Percentiles rank a stretch among this genome's conserved stretches.
phyloP scores from a whole-genome alignment of 1,284 basidiomycete species.

The Rhizopogon parksii region DNA sequence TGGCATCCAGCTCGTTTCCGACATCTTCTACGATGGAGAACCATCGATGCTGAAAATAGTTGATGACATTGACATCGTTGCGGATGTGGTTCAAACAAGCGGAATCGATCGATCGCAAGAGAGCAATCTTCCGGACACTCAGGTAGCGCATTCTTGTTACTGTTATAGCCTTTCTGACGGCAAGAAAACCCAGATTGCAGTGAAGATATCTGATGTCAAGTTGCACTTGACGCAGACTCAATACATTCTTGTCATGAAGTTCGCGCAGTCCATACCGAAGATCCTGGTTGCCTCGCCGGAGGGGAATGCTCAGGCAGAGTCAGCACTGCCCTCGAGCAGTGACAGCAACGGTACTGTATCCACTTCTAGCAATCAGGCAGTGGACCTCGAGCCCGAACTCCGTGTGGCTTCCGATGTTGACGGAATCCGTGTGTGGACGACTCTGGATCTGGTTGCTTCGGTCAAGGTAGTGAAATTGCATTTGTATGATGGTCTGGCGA shows the following conservation, averaged over 20 bases:
- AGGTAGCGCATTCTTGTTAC: conserved; percentile 37
- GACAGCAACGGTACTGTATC: conserved; percentile 4
- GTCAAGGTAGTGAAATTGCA: conserved; percentile 82
- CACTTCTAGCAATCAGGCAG: conserved; percentile 10
- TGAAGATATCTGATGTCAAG: conserved; percentile 87
- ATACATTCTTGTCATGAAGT: conserved; percentile 69
- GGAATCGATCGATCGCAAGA: conserved; percentile 45
- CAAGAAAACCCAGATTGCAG: conserved; percentile 44
- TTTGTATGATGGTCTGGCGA: conserved; percentile 75
- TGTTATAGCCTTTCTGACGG: conserved; percentile 5
- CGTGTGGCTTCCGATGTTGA: conserved; percentile 20
- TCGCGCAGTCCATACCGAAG: conserved; percentile 72
- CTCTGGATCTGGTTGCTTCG: conserved; percentile 72
- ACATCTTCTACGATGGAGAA: conserved; percentile 45
- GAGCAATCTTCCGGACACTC: conserved; percentile 56
- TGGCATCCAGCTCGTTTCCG: conserved; percentile 82
- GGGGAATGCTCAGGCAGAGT: conserved; percentile 24
- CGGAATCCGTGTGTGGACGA: conserved; percentile 44
- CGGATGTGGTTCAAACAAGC: conserved; percentile 62
- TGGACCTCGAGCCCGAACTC: conserved; percentile 59
- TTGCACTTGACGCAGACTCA: conserved; percentile 89
- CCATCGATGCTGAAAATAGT: conserved; percentile 75
- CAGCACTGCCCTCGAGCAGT: conserved; percentile 13
- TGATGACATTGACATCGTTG: conserved; percentile 81
- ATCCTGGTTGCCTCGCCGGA: conserved; percentile 49